Base-by-base conservation (phyloP, 352 stramenopile genomes). In the Globisporangium paroecandrum region DNA sequence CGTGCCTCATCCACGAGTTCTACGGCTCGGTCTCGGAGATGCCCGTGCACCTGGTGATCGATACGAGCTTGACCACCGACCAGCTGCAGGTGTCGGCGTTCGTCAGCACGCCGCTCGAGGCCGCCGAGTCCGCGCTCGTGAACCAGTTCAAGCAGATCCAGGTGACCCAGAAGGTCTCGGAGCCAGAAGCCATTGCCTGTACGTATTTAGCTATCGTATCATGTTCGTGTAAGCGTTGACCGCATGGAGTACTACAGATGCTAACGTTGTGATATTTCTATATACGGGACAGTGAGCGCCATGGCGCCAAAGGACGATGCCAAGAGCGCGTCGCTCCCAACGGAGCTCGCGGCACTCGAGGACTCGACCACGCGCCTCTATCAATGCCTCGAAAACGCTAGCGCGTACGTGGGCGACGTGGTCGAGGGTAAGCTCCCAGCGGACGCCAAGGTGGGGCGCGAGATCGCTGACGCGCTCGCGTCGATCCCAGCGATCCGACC, bases 1-100 rank as follows among this genome's bases (percentile, higher is more conserved):
- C 94, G 61, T 97, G 89, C 58, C 83, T 99, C 59, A 99, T 99
- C 87, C 97, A 99, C 78, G 95, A 99, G 71, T 99, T 99, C 78
- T 99, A 99, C 84, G 90, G 91, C 64, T 89, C 85, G 51, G 93
- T 99, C 73, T 98, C 94, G 62, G 85, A 94, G 65, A 79, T 91
- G 72, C 90, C 92, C 29, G 88, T 98, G 68, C 97, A 99, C 83
- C 72, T 99, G 29, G 94, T 99, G 15, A 85, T 99, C 5, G 96
- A 99, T 78, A 98, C 96, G 54, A 86, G 81, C 64, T 77, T 99
- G 38, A 25, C 74, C 10, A 69, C 73, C 27, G 81, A 94, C 78
- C 73, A 90, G 58, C 82, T 99, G 43, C 78, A 91, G 62, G 81
- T 98, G 25, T 87, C 93, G 56, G 97, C 91, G 10, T 99, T 98